Conservation (phyloP, 371 early-diverging fungal species). For the Nematocida displodere region DNA sequence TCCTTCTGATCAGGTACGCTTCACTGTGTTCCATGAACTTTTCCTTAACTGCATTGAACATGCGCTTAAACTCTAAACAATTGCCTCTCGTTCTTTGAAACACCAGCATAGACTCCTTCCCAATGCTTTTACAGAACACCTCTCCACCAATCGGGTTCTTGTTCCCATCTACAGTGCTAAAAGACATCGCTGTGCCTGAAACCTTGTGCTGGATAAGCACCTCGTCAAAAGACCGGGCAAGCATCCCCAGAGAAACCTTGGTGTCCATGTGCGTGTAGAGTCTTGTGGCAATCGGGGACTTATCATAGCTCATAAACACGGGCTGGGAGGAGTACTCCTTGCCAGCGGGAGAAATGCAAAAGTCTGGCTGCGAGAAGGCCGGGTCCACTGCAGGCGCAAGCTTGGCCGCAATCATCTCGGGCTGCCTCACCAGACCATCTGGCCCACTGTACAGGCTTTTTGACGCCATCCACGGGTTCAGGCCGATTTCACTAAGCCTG, state of each 20-base stretch:
- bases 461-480: slow-evolving; percentile 40
- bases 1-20: background rate
- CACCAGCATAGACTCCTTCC: slow-evolving; percentile 40
- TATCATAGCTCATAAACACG: slow-evolving; percentile 19
- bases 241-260: background rate
- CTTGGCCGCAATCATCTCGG: slow-evolving; percentile 15
- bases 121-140: slow-evolving; percentile 39
- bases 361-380: slow-evolving; percentile 54
- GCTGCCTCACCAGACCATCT: slow-evolving; percentile 35
- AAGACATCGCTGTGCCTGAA: slow-evolving; percentile 27
- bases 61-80: slow-evolving; percentile 62
- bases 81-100: slow-evolving; percentile 59
- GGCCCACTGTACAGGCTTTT: slow-evolving; percentile 34
- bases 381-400: slow-evolving; percentile 7
- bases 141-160: slow-evolving; percentile 60
- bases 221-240: slow-evolving; percentile 32
- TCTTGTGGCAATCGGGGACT: slow-evolving; percentile 35
- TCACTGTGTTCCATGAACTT: slow-evolving; percentile 14
- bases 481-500: slow-evolving; percentile 15
- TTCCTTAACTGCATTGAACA: slow-evolving; percentile 52
- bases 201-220: slow-evolving; percentile 44
- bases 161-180: slow-evolving; percentile 60
- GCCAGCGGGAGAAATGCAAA: slow-evolving; percentile 27
- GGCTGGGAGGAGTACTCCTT: slow-evolving; percentile 56
- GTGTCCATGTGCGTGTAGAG: slow-evolving; percentile 40